phyloP scores from a whole-genome alignment of 192 early-diverging fungal species.

The Radiomyces spectabilis region DNA sequence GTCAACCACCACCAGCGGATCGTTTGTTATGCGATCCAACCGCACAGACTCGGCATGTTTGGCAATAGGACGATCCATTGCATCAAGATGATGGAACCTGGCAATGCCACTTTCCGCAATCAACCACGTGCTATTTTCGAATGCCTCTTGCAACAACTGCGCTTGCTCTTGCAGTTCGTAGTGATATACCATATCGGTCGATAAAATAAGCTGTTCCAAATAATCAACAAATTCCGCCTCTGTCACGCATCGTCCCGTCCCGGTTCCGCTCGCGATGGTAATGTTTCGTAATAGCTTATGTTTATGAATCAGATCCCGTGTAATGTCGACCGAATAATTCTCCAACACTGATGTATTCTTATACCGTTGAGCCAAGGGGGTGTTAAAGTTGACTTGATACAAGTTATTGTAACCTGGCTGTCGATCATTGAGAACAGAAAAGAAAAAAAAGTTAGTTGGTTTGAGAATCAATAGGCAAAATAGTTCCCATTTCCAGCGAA shows the following conservation, averaged over 20 bases:
- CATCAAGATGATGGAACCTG: too few relatives aligned
- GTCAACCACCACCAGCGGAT: too few relatives aligned
- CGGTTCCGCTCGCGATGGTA: too few relatives aligned
- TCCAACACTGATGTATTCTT: conserved; percentile 78
- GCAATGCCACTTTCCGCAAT: too few relatives aligned
- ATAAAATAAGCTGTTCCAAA: conserved; percentile 54
- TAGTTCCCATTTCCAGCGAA: not conserved
- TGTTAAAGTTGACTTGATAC: conserved; percentile 82
- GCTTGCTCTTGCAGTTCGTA: conserved; percentile 51
- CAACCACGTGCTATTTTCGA: not conserved
- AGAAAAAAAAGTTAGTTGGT: conserved; percentile 5
- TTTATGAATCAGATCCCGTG: conserved; percentile 57
- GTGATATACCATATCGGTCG: conserved; percentile 90
- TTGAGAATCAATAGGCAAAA: not conserved
- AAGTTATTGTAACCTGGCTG: conserved; percentile 86
- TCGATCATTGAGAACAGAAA: not conserved
- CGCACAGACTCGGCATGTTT: too few relatives aligned
- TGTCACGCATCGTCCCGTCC: too few relatives aligned
- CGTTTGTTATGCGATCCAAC: too few relatives aligned
- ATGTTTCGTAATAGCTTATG: conserved; percentile 50
- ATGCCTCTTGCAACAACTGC: not conserved
- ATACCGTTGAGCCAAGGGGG: conserved; percentile 61
- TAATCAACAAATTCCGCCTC: conserved; percentile 34
- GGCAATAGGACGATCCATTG: too few relatives aligned
- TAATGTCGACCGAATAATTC: conserved; percentile 68